Base-by-base conservation (phyloP, 805 yeast genomes). In the Pichia rugopelliculosa region DNA sequence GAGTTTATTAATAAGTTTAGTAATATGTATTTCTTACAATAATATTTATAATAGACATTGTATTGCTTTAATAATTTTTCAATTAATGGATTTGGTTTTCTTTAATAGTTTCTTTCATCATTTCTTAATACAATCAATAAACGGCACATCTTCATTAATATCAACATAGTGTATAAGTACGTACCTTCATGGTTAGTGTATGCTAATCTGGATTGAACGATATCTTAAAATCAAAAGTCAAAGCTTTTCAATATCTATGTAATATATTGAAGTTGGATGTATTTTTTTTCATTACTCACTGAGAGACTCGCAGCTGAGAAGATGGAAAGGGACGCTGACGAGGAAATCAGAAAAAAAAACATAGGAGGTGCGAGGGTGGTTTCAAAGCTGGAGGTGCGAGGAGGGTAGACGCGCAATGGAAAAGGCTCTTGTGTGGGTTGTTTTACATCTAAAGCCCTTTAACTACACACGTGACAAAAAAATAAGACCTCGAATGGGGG, bases 181-280 rank as follows among this genome's bases (percentile, higher is more conserved):
- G 42, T 58, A 56, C 61, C 61, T 58, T 53, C 58, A 60, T 58
- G 65, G 49, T 65, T 65, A 53, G 51, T 57, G 54, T 42, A 42
- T 50, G 51, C 52, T 46, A 44, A 41, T 40, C 47, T 48, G 38
- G 47, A 22, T 41, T 23, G 37, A 38, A 46, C 46, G 49, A 42
- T 46, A n/a, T 42, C 39, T n/a, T 38, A 34, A 23, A 38, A 22
- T 10, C 26, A 15, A 15, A 21, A 6, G 9, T 38, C 23, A 23
- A 23, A n/a, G 13, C 15, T 6, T 23, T 8, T n/a, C 4, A n/a
- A 23, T n/a, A 17, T 21, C 8, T n/a, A 22, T 22, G 5, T 23
- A 25, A n/a, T 30, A n/a, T 30, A 11, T n/a, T 30, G 10, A 8
- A 30, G 18, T 30, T 30, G 34, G 18, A 30, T 30, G 37, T 34